These are phyloP conservation scores for Inga leiocalycina DNA, from an alignment of 306 rosid genomes.

Conservation along the genomic window DNA sequence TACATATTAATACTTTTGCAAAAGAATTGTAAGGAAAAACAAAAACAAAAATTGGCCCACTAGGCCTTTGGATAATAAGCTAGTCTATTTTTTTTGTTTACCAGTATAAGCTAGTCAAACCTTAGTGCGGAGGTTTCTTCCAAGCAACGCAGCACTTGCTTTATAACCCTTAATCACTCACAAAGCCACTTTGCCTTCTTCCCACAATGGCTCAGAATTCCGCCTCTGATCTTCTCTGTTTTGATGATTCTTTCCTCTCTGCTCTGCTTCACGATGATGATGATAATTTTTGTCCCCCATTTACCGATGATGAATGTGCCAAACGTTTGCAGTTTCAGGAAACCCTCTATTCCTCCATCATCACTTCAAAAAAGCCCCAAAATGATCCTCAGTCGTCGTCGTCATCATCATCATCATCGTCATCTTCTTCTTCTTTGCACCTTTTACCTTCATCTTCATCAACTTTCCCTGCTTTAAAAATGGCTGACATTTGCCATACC, in stretches of 20 bases:
- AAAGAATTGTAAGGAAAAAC: no score
- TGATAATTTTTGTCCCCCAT: neutral
- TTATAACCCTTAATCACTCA: no score
- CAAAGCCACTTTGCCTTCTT: neutral
- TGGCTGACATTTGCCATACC: neutral
- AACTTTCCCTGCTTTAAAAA: neutral
- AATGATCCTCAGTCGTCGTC: neutral
- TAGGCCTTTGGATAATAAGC: no score
- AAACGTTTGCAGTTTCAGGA: constrained; percentile 58
- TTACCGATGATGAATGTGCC: constrained; percentile 42
- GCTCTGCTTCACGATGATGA: neutral
- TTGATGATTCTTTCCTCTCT: neutral
- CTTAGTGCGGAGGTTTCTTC: no score
- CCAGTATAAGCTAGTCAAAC: no score
- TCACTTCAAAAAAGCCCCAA: neutral
- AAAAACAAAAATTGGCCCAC: no score
- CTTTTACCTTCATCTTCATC: constrained; percentile 1
- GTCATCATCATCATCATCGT: neutral
- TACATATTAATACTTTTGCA: no score
- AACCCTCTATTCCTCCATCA: constrained; percentile 36
- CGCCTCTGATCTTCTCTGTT: neutral
- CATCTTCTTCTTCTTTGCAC: neutral
- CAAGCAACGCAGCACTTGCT: no score
- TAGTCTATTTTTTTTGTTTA: no score
- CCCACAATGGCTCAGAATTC: constrained; percentile 32